Evolutionary conservation across 768 basidiomycete species (phyloP).

Genomic region (Sutorius australiensis): DNA sequence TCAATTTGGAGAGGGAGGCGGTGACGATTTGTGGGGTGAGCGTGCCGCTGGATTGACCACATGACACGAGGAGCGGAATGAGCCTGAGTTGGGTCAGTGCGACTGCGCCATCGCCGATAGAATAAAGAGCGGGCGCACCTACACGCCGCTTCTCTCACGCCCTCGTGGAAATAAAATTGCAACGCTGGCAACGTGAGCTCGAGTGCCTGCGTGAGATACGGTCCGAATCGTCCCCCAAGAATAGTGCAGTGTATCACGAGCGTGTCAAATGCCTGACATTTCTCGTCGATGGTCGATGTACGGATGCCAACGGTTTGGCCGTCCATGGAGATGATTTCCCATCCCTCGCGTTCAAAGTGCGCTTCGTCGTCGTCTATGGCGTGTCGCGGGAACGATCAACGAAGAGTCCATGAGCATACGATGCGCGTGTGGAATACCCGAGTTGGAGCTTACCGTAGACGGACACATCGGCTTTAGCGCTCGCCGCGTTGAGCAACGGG

Average conservation of each 20-base stretch:
- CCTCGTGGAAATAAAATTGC: conserved; percentile 79
- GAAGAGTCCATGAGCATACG: background rate
- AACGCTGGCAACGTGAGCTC: conserved; percentile 70
- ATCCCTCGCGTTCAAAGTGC: conserved; percentile 62
- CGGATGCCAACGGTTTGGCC: conserved; percentile 74
- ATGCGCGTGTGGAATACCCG: background rate
- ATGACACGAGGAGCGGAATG: conserved; percentile 64
- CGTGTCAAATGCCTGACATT: conserved; percentile 86
- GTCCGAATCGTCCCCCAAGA: conserved; percentile 61
- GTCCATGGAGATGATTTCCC: conserved; percentile 75
- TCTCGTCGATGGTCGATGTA: conserved; percentile 80
- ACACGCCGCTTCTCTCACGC: conserved; percentile 74
- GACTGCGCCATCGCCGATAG: background rate
- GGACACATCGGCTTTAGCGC: conserved; percentile 76
- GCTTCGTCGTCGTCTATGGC: conserved; percentile 54
- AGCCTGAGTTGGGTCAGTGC: conserved; percentile 42
- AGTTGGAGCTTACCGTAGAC: conserved; percentile 49
- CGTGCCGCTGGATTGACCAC: conserved; percentile 61
- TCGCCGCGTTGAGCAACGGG: conserved; percentile 65
- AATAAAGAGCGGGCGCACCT: conserved; percentile 43
- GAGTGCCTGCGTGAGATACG: conserved; percentile 67
- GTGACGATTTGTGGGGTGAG: conserved; percentile 66
- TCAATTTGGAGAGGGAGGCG: conserved; percentile 63
- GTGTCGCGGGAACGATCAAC: background rate
- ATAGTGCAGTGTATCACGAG: conserved; percentile 76